phyloP scores from a whole-genome alignment of 768 basidiomycete genomes.

The Kwoniella botswanensis region DNA sequence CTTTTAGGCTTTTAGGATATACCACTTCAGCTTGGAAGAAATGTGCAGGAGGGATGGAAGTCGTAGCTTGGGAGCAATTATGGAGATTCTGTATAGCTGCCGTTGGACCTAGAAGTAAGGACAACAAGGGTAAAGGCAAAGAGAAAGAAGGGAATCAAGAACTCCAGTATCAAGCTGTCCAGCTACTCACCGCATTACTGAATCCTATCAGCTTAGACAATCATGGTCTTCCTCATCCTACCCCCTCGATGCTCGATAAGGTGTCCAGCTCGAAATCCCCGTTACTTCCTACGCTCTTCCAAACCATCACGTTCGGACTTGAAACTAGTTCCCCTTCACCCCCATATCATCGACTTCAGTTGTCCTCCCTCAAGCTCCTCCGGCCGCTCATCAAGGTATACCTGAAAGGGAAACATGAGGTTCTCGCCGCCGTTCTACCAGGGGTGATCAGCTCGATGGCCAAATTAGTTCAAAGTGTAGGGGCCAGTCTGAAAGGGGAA shows the following conservation, averaged over 20 bases:
- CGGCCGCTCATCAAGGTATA: conserved; percentile 64
- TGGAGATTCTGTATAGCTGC: conserved; percentile 64
- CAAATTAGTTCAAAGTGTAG: conserved; percentile 68
- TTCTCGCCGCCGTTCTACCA: conserved; percentile 67
- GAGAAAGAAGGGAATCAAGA: conserved; percentile 75
- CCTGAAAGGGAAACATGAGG: conserved; percentile 62
- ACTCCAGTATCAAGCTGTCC: conserved; percentile 74
- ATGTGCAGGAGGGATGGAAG: conserved; percentile 60
- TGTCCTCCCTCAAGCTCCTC: conserved; percentile 67
- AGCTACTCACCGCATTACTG: conserved; percentile 70
- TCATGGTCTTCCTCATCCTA: conserved; percentile 34
- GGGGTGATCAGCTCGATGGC: conserved; percentile 79
- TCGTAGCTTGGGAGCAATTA: conserved; percentile 78
- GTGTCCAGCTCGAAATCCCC: conserved; percentile 33
- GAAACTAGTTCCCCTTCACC: conserved; percentile 63
- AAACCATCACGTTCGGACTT: conserved; percentile 78
- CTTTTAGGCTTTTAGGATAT: conserved; percentile 66
- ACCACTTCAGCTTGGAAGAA: conserved; percentile 78
- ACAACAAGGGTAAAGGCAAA: conserved; percentile 64
- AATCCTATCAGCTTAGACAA: conserved; percentile 55
- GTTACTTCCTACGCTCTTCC: conserved; percentile 77
- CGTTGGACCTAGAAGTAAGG: conserved; percentile 70
- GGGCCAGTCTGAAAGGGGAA: conserved; percentile 41
- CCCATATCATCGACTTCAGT: conserved; percentile 68
- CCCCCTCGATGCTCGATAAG: conserved; percentile 26